These are phyloP conservation scores for Malassezia slooffiae DNA, from an alignment of 1,284 basidiomycete genomes.

Conservation along the genomic window DNA sequence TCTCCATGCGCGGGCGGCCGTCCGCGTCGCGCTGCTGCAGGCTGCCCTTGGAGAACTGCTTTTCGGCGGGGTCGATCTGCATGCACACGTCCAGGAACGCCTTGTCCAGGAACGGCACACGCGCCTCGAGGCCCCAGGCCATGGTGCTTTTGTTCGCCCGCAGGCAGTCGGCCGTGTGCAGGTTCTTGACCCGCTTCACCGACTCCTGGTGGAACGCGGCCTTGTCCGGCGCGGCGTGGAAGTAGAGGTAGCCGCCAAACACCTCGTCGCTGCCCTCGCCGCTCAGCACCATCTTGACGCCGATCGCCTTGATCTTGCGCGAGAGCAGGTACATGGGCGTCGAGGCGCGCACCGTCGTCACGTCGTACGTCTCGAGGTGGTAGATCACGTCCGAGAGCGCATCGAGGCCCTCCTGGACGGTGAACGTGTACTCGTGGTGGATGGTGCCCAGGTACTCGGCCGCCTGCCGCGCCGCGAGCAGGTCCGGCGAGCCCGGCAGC, in stretches of 20 bases:
- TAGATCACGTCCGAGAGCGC: slow-evolving; percentile 96
- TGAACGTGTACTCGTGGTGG: slow-evolving; percentile 97
- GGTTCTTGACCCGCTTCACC: slow-evolving; percentile 88
- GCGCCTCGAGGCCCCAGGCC: slow-evolving; percentile 98
- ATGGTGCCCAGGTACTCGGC: slow-evolving; percentile 87
- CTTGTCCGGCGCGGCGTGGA: slow-evolving; percentile 89
- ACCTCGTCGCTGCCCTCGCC: slow-evolving; percentile 98
- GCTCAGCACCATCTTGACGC: slow-evolving; percentile 98
- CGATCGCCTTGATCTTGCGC: slow-evolving; percentile 99
- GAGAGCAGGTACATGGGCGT: slow-evolving; percentile 96
- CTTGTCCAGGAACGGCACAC: slow-evolving; percentile 98
- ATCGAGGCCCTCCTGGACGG: slow-evolving; percentile 94
- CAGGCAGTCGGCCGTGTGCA: slow-evolving; percentile 94
- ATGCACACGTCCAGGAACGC: slow-evolving; percentile 85
- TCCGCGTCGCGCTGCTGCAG: slow-evolving; percentile 59
- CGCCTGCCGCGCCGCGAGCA: slow-evolving; percentile 84
- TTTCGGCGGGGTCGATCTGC: slow-evolving; percentile 77
- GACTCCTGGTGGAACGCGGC: slow-evolving; percentile 89
- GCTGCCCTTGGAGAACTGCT: slow-evolving; percentile 78
- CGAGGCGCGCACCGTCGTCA: slow-evolving; percentile 93
- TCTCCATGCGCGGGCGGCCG: slow-evolving; percentile 46
- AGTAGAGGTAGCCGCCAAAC: slow-evolving; percentile 97
- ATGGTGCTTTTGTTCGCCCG: slow-evolving; percentile 99
- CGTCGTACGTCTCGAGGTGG: slow-evolving; percentile 97
- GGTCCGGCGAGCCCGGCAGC: slow-evolving; percentile 85